phyloP scores from a whole-genome alignment of 2,329 filamentous ascomycete species.

The Curvularia hawaiiensis region DNA sequence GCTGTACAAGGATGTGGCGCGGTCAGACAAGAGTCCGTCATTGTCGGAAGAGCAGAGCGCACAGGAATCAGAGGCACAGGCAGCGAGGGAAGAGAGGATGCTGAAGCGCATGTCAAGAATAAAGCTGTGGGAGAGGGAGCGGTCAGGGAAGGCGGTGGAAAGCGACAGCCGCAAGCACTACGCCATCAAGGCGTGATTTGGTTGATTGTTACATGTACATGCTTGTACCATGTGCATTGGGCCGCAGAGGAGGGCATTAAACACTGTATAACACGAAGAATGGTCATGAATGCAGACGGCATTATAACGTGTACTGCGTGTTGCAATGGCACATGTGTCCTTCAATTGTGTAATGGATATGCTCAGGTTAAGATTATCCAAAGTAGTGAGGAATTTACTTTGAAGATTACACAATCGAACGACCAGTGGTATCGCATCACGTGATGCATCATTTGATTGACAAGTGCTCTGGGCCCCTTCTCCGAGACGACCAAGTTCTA shows the following conservation, averaged over 20 bases:
- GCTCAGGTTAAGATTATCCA: not conserved
- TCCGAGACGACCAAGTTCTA: not conserved
- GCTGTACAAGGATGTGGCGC: conserved; percentile 24
- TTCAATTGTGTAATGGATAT: not conserved
- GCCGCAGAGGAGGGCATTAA: not conserved
- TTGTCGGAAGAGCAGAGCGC: conserved; percentile 10
- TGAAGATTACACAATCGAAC: not conserved
- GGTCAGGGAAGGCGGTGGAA: conserved; percentile 28
- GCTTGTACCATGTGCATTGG: conserved; percentile 28
- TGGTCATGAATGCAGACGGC: not conserved
- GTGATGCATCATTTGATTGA: not conserved
- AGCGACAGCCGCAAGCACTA: conserved; percentile 23
- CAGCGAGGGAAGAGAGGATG: conserved; percentile 23
- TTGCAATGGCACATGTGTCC: not conserved
- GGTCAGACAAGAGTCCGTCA: conserved; percentile 4
- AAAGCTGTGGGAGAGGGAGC: conserved; percentile 37
- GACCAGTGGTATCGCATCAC: not conserved
- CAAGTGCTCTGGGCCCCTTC: not conserved
- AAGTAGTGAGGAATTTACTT: not conserved
- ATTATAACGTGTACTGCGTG: not conserved
- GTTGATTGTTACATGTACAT: conserved; percentile 17
- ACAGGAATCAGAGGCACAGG: conserved; percentile 8
- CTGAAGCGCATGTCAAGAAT: conserved; percentile 49
- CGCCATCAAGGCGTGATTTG: conserved; percentile 26
- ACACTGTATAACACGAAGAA: conserved; percentile 3